Percentiles rank a stretch among this genome's conserved stretches.
Evolutionary conservation across 345 rosid genomes (phyloP).

Genomic region (Gossypium thurberi): DNA sequence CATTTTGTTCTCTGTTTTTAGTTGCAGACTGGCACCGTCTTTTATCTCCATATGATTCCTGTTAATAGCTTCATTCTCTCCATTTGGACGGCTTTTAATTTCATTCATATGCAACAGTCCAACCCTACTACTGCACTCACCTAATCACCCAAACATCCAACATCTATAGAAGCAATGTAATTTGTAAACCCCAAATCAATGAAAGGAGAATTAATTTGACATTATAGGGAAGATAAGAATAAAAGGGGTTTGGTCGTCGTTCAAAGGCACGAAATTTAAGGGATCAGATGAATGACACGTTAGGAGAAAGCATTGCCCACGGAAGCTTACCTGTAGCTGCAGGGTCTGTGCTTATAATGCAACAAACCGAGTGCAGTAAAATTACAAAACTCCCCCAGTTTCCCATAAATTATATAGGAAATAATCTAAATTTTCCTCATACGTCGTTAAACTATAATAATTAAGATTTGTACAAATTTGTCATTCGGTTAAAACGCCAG

Average conservation of each 20-base stretch:
- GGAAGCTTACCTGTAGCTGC: slow-evolving; percentile 10
- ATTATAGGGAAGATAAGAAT: no score
- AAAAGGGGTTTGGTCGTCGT: background rate
- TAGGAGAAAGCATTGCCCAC: slow-evolving; percentile 22
- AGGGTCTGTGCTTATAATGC: background rate
- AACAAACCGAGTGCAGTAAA: background rate
- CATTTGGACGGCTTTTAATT: no score
- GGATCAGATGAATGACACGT: slow-evolving; percentile 26
- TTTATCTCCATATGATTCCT: no score
- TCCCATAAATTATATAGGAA: background rate
- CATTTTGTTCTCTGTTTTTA: no score
- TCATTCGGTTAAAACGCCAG: background rate
- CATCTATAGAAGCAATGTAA: no score
- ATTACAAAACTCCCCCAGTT: background rate
- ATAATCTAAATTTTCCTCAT: background rate
- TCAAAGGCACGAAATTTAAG: slow-evolving; percentile 28
- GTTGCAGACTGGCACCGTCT: no score
- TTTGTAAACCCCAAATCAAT: no score
- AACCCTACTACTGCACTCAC: background rate
- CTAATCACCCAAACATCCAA: no score
- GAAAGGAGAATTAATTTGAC: no score
- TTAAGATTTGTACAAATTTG: background rate
- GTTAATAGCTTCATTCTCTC: no score
- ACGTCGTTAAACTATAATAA: background rate
- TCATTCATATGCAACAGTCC: no score